Percentiles rank a stretch among this genome's conserved stretches.
phyloP scores from a whole-genome alignment of 257 asterid genomes.

The Solanum habrochaites region DNA sequence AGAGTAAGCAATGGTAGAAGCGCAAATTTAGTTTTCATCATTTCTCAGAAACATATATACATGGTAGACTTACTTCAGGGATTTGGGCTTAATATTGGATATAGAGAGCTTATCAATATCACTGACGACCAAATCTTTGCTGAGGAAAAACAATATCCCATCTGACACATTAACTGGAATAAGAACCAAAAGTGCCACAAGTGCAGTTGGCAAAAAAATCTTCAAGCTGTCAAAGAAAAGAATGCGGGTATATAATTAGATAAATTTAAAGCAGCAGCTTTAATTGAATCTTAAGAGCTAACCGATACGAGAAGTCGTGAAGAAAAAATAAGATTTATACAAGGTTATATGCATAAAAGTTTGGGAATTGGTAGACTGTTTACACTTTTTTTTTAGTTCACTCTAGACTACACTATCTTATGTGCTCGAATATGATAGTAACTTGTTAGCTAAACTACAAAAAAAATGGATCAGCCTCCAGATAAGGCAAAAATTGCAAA shows the following conservation, averaged over 20 bases:
- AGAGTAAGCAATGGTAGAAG: neutral
- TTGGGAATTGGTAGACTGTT: neutral
- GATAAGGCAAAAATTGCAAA: neutral
- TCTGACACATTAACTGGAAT: constrained; percentile 84
- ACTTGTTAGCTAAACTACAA: neutral
- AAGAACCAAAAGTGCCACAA: constrained; percentile 68
- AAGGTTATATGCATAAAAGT: neutral
- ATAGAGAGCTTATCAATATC: constrained; percentile 95
- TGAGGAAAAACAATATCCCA: constrained; percentile 56
- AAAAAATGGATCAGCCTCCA: neutral
- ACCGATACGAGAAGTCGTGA: neutral
- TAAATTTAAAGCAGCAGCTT: neutral
- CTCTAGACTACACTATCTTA: neutral
- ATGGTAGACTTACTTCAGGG: constrained; percentile 50
- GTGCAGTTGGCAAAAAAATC: constrained; percentile 74
- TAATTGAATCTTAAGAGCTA: neutral
- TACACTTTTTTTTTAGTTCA: neutral
- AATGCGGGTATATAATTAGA: neutral
- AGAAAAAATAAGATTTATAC: neutral
- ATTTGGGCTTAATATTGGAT: constrained; percentile 75
- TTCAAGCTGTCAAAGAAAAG: constrained; percentile 46
- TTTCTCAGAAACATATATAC: neutral
- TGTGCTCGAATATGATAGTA: neutral
- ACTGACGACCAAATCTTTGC: constrained; percentile 75
- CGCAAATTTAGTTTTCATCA: neutral